Evolutionary conservation across 371 early-diverging fungal genomes (phyloP).

Genomic region (Quaeritorhiza haematococci): DNA sequence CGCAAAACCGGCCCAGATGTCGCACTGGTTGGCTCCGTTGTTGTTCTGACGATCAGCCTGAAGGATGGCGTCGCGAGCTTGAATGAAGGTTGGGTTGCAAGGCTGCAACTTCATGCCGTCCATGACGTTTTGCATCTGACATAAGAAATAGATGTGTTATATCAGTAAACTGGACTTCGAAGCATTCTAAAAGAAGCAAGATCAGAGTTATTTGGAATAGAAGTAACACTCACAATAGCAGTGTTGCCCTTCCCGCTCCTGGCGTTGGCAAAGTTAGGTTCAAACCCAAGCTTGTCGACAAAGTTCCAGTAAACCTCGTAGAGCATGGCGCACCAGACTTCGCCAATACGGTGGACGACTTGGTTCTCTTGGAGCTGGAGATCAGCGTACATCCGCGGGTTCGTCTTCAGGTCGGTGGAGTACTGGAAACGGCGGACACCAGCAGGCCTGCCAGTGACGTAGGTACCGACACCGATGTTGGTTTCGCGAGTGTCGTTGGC

Average conservation of each 20-base stretch:
- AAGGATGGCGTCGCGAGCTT: slow-evolving; percentile 91
- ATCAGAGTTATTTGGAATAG: too few relatives aligned
- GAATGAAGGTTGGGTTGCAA: slow-evolving; percentile 82
- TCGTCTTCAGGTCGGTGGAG: slow-evolving; percentile 19
- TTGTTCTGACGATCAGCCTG: slow-evolving; percentile 76
- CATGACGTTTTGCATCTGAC: too few relatives aligned
- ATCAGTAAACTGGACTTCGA: too few relatives aligned
- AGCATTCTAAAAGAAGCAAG: too few relatives aligned
- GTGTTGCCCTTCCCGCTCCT: not conserved
- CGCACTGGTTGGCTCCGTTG: slow-evolving; percentile 73
- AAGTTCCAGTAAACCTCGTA: slow-evolving; percentile 84
- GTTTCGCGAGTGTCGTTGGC: slow-evolving; percentile 44
- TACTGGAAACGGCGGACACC: slow-evolving; percentile 77
- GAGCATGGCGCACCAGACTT: slow-evolving; percentile 44
- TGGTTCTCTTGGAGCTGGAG: slow-evolving; percentile 6
- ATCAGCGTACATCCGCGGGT: slow-evolving; percentile 21
- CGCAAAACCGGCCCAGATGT: slow-evolving; percentile 86
- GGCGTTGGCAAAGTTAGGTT: slow-evolving; percentile 35
- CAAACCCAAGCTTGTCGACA: slow-evolving; percentile 66
- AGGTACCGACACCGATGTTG: slow-evolving; percentile 69
- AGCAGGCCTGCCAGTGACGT: slow-evolving; percentile 55
- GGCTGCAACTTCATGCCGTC: slow-evolving; percentile 93
- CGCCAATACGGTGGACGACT: slow-evolving; percentile 28
- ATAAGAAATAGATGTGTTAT: too few relatives aligned
- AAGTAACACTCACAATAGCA: too few relatives aligned